phyloP scores from a whole-genome alignment of 106 monocot species.

The Gastrodia elata region DNA sequence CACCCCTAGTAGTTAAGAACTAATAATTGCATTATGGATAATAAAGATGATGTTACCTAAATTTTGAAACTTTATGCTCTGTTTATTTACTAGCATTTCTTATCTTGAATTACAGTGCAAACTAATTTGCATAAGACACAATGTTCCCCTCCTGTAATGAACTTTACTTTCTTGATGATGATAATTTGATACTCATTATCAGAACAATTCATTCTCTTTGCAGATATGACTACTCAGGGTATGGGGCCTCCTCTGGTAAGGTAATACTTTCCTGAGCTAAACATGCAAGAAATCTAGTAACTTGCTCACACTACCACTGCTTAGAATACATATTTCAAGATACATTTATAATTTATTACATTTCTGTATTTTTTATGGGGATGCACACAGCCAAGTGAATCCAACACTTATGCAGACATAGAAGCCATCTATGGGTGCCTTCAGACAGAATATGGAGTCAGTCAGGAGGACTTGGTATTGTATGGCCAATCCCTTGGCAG shows the following conservation, averaged over 20 bases:
- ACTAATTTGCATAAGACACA: background rate
- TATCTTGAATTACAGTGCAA: background rate
- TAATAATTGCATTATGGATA: background rate
- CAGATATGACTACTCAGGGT: constrained; percentile 86
- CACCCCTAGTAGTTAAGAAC: background rate
- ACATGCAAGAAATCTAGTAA: background rate
- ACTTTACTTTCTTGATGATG: background rate
- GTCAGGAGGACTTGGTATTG: constrained; percentile 70
- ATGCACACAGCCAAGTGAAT: constrained; percentile 52
- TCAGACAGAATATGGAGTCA: constrained; percentile 70
- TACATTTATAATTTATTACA: background rate
- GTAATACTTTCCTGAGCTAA: constrained; percentile 18
- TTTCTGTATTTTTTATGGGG: constrained; percentile 5
- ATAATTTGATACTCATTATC: background rate
- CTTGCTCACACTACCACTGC: too few relatives aligned
- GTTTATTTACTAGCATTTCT: background rate
- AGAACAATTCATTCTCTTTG: constrained; percentile 6
- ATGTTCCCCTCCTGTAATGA: background rate
- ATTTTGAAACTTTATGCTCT: background rate
- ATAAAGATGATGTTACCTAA: background rate
- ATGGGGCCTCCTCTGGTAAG: constrained; percentile 79
- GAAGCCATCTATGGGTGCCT: constrained; percentile 77
- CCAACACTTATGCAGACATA: constrained; percentile 80
- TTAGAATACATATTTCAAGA: background rate
- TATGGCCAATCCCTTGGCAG: constrained; percentile 87